A percentile compares a stretch with the other conserved stretches of the same genome.
Evolutionary conservation across 2,329 filamentous ascomycete species (phyloP).

Genomic region (Paramyrothecium roridum): DNA sequence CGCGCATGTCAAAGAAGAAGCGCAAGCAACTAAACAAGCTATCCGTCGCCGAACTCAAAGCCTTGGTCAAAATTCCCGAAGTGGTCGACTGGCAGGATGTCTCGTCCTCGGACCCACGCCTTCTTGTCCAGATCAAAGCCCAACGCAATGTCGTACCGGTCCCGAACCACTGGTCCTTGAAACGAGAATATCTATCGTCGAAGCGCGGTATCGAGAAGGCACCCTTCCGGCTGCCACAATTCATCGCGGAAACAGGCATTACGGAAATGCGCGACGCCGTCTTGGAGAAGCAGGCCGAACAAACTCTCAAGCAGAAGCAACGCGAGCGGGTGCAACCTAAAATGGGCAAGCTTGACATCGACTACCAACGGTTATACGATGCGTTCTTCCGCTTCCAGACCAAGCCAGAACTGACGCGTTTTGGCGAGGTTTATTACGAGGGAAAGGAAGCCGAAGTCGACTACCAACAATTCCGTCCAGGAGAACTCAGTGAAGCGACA

Average conservation of each 20-base stretch:
- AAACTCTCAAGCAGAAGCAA: conserved; percentile 91
- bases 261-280: conserved; percentile 97
- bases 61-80: conserved; percentile 84
- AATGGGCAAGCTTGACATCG: conserved; percentile 95
- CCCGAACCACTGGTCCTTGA: conserved; percentile 89
- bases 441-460: conserved; percentile 98
- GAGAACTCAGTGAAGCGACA: conserved; percentile 83
- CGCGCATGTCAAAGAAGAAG: conserved; percentile 90
- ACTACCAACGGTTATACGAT: conserved; percentile 97
- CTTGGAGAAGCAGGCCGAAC: conserved; percentile 90
- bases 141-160: conserved; percentile 95
- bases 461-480: conserved; percentile 82
- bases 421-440: conserved; percentile 99
- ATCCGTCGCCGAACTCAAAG: conserved; percentile 93
- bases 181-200: conserved; percentile 94
- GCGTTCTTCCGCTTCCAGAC: conserved; percentile 98
- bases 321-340: conserved; percentile 91
- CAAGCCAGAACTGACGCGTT: conserved; percentile 89
- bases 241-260: conserved; percentile 96
- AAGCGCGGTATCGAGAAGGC: conserved; percentile 97
- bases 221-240: conserved; percentile 87
- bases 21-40: conserved; percentile 88
- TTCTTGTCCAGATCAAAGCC: conserved; percentile 92
- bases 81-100: conserved; percentile 97
- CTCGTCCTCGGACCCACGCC: conserved; percentile 80